Base-by-base conservation (phyloP, 495 filamentous ascomycete species). In the Talaromyces ruber region DNA sequence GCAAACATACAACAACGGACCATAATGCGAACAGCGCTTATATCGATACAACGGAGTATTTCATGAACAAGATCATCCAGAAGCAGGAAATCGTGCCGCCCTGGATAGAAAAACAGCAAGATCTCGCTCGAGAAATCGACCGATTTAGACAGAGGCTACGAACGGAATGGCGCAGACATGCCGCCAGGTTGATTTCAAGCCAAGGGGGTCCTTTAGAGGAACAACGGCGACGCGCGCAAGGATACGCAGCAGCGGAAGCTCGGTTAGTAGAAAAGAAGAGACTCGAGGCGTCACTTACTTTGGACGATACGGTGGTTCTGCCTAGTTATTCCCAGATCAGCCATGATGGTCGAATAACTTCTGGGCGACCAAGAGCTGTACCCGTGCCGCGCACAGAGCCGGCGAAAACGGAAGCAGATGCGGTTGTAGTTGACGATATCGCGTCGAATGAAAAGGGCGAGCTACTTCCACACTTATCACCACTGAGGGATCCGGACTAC, bases 51-150 rank as follows among this genome's bases (percentile, higher is more conserved):
- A 98, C 95, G 0, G 93, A 97, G 73, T 97, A 97, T 70, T 90
- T 98, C 66, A 88, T 98, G 87, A 98, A 98, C 71, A 96, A 95
- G 75, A 97, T 98, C 70, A 97, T 98, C 64, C 88, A 97, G 75
- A 88, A 89, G 60, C 94, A 98, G 71, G 94, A 81, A 55, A 81
- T 83, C 60, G 78, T 78, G 29, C 79, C 71, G 52, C 81, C 75
- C 5, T 82, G 72, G 95, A 97, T 98, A 55, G 94, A 98, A 72
- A 98, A 97, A 70, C 94, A 98, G 72, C 94, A 97, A 71, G 93
- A 97, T 66, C 77, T 98, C 7, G 80, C 86, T 5, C 84, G 80
- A 59, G 84, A 89, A 12, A 79, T 86, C 6, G 80, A 78, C 50
- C 76, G 80, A 6, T 97, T 98, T 71, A 84, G 94, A 4, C 71